Base-by-base conservation (phyloP, 2,329 filamentous ascomycete species). In the Fusarium sp. region DNA sequence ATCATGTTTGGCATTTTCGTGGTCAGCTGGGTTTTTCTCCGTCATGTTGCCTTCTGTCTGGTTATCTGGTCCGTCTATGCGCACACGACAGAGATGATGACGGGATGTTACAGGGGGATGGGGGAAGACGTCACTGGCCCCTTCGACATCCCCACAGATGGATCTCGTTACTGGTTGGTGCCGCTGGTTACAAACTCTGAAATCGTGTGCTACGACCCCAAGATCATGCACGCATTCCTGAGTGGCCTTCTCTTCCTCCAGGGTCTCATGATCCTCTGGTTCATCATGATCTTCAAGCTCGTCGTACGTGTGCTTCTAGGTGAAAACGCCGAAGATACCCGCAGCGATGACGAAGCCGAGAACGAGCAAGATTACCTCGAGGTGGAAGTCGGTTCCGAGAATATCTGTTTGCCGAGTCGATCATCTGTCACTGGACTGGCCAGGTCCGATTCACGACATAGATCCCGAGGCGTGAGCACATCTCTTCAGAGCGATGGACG, bases 1-100 rank as follows among this genome's bases (percentile, higher is more conserved):
- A 84, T 92, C 69, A 90, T 92, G 59, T 98, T 98, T 79, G 95
- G 91, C 32, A 80, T 95, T n/a, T 98, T 98, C 84, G 93, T 98
- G 83, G 79, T 94, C 8, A 90, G 91, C 64, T 98, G 97, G 97
- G 88, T 98, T 71, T 80, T 93, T 45, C 90, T 93, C 25, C 94
- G 97, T 56, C 97, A 99, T 82, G 84, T 96, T 66, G 86, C 94
- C 68, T 98, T 95, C 84, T 85, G 91, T 65, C 88, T 90, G 79
- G 91, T 97, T 52, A 95, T 93, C 87, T 97, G 93, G 89, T 97
- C 94, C 35, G 64, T 76, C n/a, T 77, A 77, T n/a, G 64, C 52
- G 5, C 75, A 78, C 41, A 62, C 67, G 6, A 32, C 68, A 1
- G 30, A 20, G 14, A 27, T 68, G 81, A 83, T 88, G 1, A 87